Base-by-base conservation (phyloP, 2,329 filamentous ascomycete genomes). In the Arthrobotrys pseudoclavata region DNA sequence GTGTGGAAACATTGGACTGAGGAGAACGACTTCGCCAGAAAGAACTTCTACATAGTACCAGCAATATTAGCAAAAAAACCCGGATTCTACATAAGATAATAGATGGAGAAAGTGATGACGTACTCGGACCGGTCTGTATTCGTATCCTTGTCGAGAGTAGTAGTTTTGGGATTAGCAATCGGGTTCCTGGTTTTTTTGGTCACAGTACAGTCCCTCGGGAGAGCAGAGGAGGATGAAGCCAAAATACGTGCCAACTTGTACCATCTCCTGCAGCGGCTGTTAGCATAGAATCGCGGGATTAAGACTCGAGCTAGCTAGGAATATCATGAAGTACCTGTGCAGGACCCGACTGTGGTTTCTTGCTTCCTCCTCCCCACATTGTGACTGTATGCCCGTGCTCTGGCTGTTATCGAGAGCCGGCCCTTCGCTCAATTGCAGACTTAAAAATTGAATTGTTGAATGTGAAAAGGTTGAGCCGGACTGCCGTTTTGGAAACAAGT, bases 181-280 rank as follows among this genome's bases (percentile, higher is more conserved):
- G 24, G 64, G 20, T 53, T 47, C 63, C 57, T 52, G 67, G 52
- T 10, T 34, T 40, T 42, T 20, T 40, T 18, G n/a, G n/a, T 18
- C 18, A 22, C 47, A 50, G 47, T 24, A 24, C 47, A 48, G 47
- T 31, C 20, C 34, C 48, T 37, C 50, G 50, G 48, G 52, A 40
- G 47, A 24, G 26, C 24, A 22, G 66, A 76, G 62, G 48, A 62
- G 55, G 50, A 52, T 53, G 24, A 20, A 57, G 57, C 63, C 53
- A 50, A 60, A 79, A 70, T 80, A 91, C 90, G 88, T 91, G 98
- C 96, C 95, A 87, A 99, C 94, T 91, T 99, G 95, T 82, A 97
- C 93, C 96, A 99, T 99, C 88, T 99, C 96, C 93, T 98, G 42
- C 53, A 57, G 45, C 13, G 24, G n/a, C 26, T 26, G 53, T 69